Evolutionary conservation across 345 rosid species (phyloP).

Genomic region (Lenwebbia sp.): DNA sequence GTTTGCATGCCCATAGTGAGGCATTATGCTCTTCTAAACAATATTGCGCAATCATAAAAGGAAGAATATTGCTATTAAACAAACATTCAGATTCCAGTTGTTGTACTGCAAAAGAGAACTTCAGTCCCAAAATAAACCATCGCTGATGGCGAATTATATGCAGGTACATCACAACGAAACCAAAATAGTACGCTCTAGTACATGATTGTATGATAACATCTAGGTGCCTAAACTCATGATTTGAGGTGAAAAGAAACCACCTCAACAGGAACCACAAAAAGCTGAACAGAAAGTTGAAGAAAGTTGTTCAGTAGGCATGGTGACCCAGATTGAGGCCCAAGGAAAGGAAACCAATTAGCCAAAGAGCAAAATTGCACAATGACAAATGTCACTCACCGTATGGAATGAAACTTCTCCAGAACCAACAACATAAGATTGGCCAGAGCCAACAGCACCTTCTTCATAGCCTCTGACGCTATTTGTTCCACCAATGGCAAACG

Average conservation of each 20-base stretch:
- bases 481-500: slow-evolving; percentile 89
- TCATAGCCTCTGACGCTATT: slow-evolving; percentile 96
- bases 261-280: not conserved
- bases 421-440: slow-evolving; percentile 79
- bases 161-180: not conserved
- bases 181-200: not conserved
- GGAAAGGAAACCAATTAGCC: not conserved
- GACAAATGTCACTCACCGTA: slow-evolving; percentile 33
- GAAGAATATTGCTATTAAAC: not conserved
- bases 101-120: not conserved
- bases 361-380: not conserved
- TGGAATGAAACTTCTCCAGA: slow-evolving; percentile 87
- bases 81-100: not conserved
- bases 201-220: not conserved
- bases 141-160: not conserved
- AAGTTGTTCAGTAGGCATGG: not conserved
- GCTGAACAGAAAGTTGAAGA: not conserved
- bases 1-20: not conserved
- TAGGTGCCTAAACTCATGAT: not conserved
- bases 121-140: not conserved
- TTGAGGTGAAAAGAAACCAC: not conserved
- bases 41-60: not conserved
- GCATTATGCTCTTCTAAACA: not conserved
- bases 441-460: slow-evolving; percentile 97
- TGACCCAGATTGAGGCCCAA: not conserved